Evolutionary conservation across 768 basidiomycete species (phyloP).

Genomic region (Dentipellis sp.): DNA sequence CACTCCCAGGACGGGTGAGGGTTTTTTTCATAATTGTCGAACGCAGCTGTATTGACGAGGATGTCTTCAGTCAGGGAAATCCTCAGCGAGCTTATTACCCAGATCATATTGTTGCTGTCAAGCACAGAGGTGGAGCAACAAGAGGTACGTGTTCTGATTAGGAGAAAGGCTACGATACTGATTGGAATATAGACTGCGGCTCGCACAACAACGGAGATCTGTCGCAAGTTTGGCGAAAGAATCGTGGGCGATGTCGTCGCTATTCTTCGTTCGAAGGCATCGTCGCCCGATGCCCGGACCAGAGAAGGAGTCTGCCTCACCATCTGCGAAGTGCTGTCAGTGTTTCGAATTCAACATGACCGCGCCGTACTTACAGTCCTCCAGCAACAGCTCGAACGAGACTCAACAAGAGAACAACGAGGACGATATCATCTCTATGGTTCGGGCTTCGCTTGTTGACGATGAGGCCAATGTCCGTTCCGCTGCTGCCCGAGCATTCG

Average conservation of each 20-base stretch:
- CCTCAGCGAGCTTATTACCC: constrained; percentile 71
- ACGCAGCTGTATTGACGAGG: not conserved
- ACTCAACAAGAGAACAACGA: constrained; percentile 81
- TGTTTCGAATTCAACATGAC: constrained; percentile 2
- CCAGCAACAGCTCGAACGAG: constrained; percentile 77
- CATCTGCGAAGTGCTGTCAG: constrained; percentile 84
- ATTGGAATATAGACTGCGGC: constrained; percentile 58
- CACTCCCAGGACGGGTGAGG: constrained; percentile 80
- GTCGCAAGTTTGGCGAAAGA: constrained; percentile 92
- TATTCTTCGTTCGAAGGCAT: constrained; percentile 60
- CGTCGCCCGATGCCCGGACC: constrained; percentile 53
- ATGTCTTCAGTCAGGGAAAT: constrained; percentile 69
- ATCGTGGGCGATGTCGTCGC: constrained; percentile 78
- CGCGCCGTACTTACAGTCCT: constrained; percentile 7
- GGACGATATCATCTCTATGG: constrained; percentile 78
- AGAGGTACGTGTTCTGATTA: constrained; percentile 45
- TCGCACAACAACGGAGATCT: constrained; percentile 80
- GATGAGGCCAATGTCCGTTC: constrained; percentile 76
- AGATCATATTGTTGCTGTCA: constrained; percentile 72
- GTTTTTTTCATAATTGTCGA: not conserved
- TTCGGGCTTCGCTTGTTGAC: constrained; percentile 81
- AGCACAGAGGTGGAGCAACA: constrained; percentile 78
- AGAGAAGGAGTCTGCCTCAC: constrained; percentile 81
- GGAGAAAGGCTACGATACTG: not conserved
- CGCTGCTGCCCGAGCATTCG: constrained; percentile 85